Conservation (phyloP, 1,284 basidiomycete genomes). For the Boletellus deceptivus region DNA sequence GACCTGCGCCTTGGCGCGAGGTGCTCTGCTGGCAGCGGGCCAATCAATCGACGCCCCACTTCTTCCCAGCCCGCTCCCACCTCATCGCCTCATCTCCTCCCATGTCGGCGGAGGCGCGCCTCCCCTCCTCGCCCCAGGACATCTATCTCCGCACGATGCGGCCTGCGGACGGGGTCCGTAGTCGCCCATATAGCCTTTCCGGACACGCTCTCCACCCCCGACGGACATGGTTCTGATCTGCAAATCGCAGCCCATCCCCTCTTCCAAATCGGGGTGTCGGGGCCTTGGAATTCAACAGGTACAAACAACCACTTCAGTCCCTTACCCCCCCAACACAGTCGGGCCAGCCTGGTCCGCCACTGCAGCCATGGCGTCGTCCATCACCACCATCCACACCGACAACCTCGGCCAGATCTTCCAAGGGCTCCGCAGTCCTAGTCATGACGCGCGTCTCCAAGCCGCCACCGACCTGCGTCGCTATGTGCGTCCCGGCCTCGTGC, state of each 20-base stretch:
- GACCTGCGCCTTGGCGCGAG: constrained; percentile 33
- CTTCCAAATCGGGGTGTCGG: constrained; percentile 11
- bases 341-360: constrained; percentile 1
- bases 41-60: constrained; percentile 22
- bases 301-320: constrained; percentile 26
- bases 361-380: constrained; percentile 54
- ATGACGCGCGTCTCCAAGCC: constrained; percentile 60
- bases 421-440: constrained; percentile 59
- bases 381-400: constrained; percentile 55
- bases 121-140: too few relatives aligned
- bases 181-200: too few relatives aligned
- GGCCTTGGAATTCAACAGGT: constrained; percentile 26
- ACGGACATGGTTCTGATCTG: constrained; percentile 1
- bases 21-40: constrained; percentile 30
- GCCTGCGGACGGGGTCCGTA: too few relatives aligned
- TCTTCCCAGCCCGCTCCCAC: constrained; percentile 9
- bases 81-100: constrained; percentile 16
- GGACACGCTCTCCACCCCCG: too few relatives aligned
- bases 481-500: constrained; percentile 43
- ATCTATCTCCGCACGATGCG: too few relatives aligned
- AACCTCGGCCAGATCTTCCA: constrained; percentile 63
- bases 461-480: constrained; percentile 70
- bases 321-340: neutral
- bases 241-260: neutral
- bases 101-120: constrained; percentile 2